Evolutionary conservation across 2,329 filamentous ascomycete genomes (phyloP).

Genomic region (Pseudogymnoascus sp.): DNA sequence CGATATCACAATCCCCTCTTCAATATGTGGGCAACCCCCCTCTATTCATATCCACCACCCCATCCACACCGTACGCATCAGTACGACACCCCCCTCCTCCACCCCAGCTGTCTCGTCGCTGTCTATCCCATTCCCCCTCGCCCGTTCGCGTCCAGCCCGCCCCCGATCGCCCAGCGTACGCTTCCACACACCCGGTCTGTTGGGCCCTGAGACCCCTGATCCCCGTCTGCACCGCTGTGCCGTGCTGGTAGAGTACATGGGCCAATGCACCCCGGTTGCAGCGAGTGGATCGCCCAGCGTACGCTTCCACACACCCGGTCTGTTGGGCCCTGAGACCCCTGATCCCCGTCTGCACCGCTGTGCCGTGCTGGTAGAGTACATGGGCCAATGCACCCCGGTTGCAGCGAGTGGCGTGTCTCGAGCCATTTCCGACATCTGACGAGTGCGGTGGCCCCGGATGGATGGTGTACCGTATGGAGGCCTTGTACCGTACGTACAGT

Average conservation of each 20-base stretch:
- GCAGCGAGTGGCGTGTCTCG: not conserved
- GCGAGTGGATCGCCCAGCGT: not conserved
- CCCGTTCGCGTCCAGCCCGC: not conserved
- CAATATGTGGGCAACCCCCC: not conserved
- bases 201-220: slow-evolving; percentile 3
- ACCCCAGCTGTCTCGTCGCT: not conserved
- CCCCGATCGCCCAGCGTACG: not conserved
- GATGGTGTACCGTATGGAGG: not conserved
- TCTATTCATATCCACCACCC: slow-evolving; percentile 3
- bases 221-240: not conserved
- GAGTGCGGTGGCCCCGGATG: not conserved
- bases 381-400: not conserved
- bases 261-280: not conserved
- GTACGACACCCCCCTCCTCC: not conserved
- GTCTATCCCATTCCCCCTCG: not conserved
- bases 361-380: not conserved
- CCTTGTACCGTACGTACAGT: not conserved
- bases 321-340: not conserved
- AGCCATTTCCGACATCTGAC: not conserved
- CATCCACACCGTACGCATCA: not conserved
- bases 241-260: not conserved
- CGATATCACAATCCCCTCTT: not conserved
- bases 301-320: not conserved
- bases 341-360: slow-evolving; percentile 1
- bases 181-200: not conserved